Percentiles rank a stretch among this genome's conserved stretches.
These are phyloP conservation scores for Ascoidea rubescens DNA, from an alignment of 805 yeast genomes.

Conservation along the genomic window DNA sequence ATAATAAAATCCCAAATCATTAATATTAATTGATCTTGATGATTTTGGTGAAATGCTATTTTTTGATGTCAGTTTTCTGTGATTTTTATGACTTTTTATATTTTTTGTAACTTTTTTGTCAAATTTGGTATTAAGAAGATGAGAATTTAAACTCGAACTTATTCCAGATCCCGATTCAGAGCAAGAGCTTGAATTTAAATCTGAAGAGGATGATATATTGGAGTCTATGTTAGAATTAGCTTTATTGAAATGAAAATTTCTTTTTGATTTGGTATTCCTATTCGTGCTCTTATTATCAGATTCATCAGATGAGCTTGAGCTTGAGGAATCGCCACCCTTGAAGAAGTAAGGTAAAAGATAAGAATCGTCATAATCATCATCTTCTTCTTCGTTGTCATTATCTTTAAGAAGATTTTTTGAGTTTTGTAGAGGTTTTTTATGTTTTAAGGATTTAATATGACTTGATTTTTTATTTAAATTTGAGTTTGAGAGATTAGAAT, in stretches of 20 bases:
- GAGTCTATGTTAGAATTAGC: conserved; percentile 3
- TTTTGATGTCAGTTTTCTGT: background rate
- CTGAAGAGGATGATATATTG: background rate
- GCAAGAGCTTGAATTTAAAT: conserved; percentile 21
- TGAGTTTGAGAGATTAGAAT: no score
- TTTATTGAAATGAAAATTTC: conserved; percentile 13
- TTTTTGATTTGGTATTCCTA: conserved; percentile 10
- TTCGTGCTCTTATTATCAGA: conserved; percentile 9
- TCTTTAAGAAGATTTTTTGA: conserved; percentile 5
- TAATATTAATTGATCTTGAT: conserved; percentile 8
- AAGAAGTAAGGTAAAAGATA: conserved; percentile 15
- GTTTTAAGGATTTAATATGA: background rate
- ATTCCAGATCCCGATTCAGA: conserved; percentile 30
- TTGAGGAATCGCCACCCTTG: conserved; percentile 16
- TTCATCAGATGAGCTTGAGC: conserved; percentile 13
- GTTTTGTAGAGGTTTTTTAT: background rate
- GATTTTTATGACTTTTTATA: background rate
- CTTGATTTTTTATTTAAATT: background rate
- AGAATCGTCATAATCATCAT: conserved; percentile 14
- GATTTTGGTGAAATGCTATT: conserved; percentile 3
- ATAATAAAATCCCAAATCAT: conserved; percentile 2
- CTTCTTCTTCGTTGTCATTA: conserved; percentile 16
- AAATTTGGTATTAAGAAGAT: no score
- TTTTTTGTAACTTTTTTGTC: conserved; percentile 15
- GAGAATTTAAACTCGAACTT: conserved; percentile 14